A percentile compares a stretch with the other conserved stretches of the same genome.
These are phyloP conservation scores for Trametes punicea DNA, from an alignment of 768 basidiomycete species.

Conservation along the genomic window DNA sequence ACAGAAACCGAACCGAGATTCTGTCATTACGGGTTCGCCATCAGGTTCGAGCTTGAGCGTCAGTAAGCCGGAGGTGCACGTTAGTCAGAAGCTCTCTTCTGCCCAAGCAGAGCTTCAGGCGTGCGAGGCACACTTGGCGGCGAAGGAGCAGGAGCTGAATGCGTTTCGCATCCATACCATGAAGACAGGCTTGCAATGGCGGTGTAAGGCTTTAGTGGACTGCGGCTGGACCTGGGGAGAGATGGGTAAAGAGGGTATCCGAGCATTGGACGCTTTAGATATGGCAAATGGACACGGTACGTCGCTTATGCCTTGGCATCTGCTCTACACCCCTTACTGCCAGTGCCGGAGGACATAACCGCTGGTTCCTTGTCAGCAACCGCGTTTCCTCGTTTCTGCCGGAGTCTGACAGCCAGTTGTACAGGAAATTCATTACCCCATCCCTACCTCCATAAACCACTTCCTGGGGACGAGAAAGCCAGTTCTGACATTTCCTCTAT, in stretches of 20 bases:
- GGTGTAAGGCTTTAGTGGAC: conserved; percentile 64
- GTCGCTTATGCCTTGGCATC: conserved; percentile 8
- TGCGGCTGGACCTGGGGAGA: conserved; percentile 69
- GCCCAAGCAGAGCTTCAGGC: conserved; percentile 80
- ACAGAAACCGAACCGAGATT: conserved; percentile 38
- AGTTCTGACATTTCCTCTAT: conserved; percentile 61
- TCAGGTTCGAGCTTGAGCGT: conserved; percentile 47
- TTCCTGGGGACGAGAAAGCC: conserved; percentile 18
- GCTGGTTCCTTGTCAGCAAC: conserved; percentile 1
- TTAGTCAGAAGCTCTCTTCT: conserved; percentile 47
- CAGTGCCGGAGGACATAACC: background rate
- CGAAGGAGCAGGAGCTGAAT: conserved; percentile 65
- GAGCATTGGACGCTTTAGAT: conserved; percentile 34
- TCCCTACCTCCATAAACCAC: conserved; percentile 23
- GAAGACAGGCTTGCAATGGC: conserved; percentile 55
- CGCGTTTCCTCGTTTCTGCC: background rate
- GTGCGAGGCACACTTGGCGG: conserved; percentile 70
- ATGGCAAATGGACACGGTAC: conserved; percentile 30
- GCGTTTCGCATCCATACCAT: conserved; percentile 50
- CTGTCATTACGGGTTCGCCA: conserved; percentile 32
- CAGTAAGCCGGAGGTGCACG: conserved; percentile 25
- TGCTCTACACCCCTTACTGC: background rate
- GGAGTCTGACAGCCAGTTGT: background rate
- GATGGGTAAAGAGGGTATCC: conserved; percentile 61
- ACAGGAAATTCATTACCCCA: conserved; percentile 9